Evolutionary conservation across 2,329 filamentous ascomycete genomes (phyloP).

Genomic region (Fusarium virguliforme): DNA sequence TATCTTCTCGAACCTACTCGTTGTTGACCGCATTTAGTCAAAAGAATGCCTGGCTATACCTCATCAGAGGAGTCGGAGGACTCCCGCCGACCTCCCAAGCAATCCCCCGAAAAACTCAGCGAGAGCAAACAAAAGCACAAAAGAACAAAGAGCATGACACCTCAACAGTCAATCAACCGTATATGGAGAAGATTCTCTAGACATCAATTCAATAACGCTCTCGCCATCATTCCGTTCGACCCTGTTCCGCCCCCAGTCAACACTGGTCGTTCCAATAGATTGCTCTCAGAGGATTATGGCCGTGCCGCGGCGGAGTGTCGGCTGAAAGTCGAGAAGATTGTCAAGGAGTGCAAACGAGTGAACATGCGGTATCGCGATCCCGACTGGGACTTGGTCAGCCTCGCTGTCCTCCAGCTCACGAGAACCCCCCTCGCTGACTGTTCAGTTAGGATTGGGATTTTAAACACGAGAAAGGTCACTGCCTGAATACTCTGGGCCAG

Average conservation of each 20-base stretch:
- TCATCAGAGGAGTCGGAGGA: constrained; percentile 68
- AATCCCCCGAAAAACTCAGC: constrained; percentile 54
- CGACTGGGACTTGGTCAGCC: constrained; percentile 70
- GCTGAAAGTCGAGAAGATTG: constrained; percentile 74
- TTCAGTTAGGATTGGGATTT: constrained; percentile 74
- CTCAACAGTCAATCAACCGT: constrained; percentile 77
- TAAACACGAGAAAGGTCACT: constrained; percentile 74
- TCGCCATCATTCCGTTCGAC: constrained; percentile 76
- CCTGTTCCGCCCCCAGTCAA: constrained; percentile 67
- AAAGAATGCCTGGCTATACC: constrained; percentile 63
- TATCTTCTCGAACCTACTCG: background rate
- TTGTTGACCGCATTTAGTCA: background rate
- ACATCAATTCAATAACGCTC: constrained; percentile 74
- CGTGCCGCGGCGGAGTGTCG: constrained; percentile 76
- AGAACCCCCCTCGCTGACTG: constrained; percentile 32
- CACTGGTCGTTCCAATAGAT: constrained; percentile 70
- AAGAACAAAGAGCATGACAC: constrained; percentile 66
- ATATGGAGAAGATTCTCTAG: constrained; percentile 76
- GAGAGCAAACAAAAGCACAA: constrained; percentile 66
- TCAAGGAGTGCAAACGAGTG: constrained; percentile 77
- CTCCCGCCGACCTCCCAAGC: constrained; percentile 57
- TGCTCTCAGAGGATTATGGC: constrained; percentile 73
- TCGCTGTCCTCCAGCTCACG: background rate
- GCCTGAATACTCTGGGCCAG: constrained; percentile 68
- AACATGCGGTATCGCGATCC: constrained; percentile 86